A percentile compares a stretch with the other conserved stretches of the same genome.
Conservation (phyloP, 345 rosid genomes). For the Eutrema yunnanense region DNA sequence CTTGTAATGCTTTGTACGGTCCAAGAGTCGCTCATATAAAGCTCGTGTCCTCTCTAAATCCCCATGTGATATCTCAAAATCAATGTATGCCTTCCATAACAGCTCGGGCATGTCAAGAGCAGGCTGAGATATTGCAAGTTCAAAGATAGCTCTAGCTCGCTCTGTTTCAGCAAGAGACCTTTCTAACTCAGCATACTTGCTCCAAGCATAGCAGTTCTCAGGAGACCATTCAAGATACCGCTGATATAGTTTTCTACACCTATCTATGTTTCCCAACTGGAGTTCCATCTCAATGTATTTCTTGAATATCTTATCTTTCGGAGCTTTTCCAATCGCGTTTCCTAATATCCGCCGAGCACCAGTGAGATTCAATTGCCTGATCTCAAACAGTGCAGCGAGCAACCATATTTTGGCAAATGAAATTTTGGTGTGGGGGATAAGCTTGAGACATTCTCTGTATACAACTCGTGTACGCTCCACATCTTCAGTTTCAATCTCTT, state of each 20-base stretch:
- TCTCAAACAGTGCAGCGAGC: neutral
- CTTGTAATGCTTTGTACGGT: neutral
- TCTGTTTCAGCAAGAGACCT: neutral
- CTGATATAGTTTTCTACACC: neutral
- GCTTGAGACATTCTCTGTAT: constrained; percentile 2
- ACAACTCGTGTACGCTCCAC: constrained; percentile 5
- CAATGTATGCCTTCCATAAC: neutral
- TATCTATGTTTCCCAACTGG: neutral
- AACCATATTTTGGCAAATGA: neutral
- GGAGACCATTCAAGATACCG: neutral
- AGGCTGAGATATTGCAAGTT: neutral
- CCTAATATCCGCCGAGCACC: constrained; percentile 2
- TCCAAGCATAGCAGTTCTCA: neutral
- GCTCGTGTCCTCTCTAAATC: neutral
- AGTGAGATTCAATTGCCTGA: neutral
- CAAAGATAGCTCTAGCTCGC: neutral
- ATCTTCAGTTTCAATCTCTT: neutral
- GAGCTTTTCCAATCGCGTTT: constrained; percentile 2
- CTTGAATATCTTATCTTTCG: constrained; percentile 11
- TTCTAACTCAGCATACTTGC: neutral
- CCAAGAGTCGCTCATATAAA: neutral
- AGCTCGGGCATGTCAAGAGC: neutral
- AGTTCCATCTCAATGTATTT: neutral
- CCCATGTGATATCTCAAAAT: neutral
- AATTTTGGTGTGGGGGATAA: neutral